Evolutionary conservation across 2,329 filamentous ascomycete species (phyloP).

Genomic region (Cladophialophora chaetospira): DNA sequence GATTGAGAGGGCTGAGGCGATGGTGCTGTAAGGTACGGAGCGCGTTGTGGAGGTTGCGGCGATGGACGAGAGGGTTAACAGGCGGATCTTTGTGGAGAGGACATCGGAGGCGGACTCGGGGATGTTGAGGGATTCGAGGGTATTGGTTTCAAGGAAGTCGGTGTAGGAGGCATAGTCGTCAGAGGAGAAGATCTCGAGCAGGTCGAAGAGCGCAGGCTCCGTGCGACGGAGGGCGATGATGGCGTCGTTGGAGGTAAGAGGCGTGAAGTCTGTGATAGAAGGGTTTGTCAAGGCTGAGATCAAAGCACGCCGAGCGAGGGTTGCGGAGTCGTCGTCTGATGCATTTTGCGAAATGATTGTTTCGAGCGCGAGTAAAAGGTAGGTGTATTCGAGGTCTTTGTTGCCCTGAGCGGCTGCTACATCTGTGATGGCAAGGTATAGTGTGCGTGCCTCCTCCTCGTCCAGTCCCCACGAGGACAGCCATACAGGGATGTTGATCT

Average conservation of each 20-base stretch:
- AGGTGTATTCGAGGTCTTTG: conserved; percentile 72
- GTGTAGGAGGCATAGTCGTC: conserved; percentile 94
- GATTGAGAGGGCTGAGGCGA: conserved; percentile 82
- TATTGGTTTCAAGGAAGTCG: conserved; percentile 75
- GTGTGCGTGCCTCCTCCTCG: conserved; percentile 77
- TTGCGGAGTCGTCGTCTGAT: conserved; percentile 56
- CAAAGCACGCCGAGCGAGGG: conserved; percentile 64
- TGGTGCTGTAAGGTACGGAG: conserved; percentile 83
- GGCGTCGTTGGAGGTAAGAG: conserved; percentile 69
- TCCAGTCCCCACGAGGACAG: conserved; percentile 79
- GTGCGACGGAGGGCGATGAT: conserved; percentile 85
- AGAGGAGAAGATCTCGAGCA: conserved; percentile 92
- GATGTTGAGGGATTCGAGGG: conserved; percentile 67
- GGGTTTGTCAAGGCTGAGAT: conserved; percentile 67
- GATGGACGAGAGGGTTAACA: conserved; percentile 87
- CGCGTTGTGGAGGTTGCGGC: conserved; percentile 80
- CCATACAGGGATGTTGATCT: conserved; percentile 76
- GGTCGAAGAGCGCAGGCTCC: conserved; percentile 81
- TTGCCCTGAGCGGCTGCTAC: conserved; percentile 77
- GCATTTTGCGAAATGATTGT: conserved; percentile 64
- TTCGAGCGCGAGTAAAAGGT: conserved; percentile 74
- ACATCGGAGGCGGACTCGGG: conserved; percentile 74
- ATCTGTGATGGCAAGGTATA: conserved; percentile 81
- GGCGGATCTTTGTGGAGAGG: conserved; percentile 91
- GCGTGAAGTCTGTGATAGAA: conserved; percentile 71